Base-by-base conservation (phyloP, 2,329 filamentous ascomycete genomes). In the Alternaria brassicicola region DNA sequence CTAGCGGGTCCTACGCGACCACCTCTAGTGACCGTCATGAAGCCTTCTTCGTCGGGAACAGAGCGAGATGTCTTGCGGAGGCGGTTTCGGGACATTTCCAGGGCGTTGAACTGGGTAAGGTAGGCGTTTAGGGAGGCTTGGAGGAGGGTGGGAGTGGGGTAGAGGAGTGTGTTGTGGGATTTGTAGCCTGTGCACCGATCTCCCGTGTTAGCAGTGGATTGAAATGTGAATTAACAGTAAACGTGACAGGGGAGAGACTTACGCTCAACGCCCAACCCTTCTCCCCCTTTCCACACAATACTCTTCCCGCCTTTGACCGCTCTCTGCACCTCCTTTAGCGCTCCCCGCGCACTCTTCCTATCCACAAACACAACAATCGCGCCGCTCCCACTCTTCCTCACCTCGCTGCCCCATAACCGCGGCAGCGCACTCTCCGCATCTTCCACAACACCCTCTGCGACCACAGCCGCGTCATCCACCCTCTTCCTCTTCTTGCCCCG, bases 31-130 rank as follows among this genome's bases (percentile, higher is more conserved):
- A 99, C 95, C 3, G 93, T 98, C 47, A 98, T 85, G 75, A 99
- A 99, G 2, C 95, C 95, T 76, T 99, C 95, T 72, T 92, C 93
- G 76, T 99, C 95, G 0, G 94, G 92, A 70, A 92, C 88, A 66
- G 90, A 89, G 60, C 91, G 87, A 61, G 89, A 81, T 54, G 85
- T 73, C 79, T 89, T 73, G 82, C 84, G 79, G 81, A 88, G 64
- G 72, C 84, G 67, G 82, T 88, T 78, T 82, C 89, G 78, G 77
- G 87, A 82, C 85, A 90, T 79, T 82, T 91, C 80, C 73, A 85
- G 80, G 83, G 90, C 77, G 25, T 78, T 76, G 80, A 93, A 98
- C n/a, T 88, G 83, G 21, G 86, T 85, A 84, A 98, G 96, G 81
- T 93, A 98, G 33, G 88, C 87, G 72, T 97, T 93, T 23, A 97